These are phyloP conservation scores for Podospora pseudopauciseta DNA, from an alignment of 495 filamentous ascomycete species.

Conservation along the genomic window DNA sequence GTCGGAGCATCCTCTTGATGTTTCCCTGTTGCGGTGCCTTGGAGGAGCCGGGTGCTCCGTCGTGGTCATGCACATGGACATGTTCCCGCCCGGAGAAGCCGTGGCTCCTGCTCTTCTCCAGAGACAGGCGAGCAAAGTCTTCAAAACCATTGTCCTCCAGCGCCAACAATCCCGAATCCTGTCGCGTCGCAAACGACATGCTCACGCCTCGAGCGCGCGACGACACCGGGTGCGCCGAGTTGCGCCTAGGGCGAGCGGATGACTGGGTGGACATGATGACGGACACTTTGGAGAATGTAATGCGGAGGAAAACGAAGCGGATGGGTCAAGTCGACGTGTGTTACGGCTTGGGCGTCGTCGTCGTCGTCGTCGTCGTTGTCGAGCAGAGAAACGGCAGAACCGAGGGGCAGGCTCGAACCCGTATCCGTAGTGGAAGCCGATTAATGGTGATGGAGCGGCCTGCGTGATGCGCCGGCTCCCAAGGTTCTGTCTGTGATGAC, in stretches of 20 bases:
- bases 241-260: constrained; percentile 14
- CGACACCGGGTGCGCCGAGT: constrained; percentile 8
- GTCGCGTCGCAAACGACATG: constrained; percentile 36
- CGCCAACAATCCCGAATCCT: constrained; percentile 25
- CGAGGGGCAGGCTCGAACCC: background rate
- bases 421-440: background rate
- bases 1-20: constrained; percentile 46
- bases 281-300: background rate
- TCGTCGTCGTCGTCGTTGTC: no score
- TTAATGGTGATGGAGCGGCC: background rate
- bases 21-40: constrained; percentile 26
- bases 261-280: constrained; percentile 8
- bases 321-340: background rate
- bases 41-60: constrained; percentile 15
- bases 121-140: constrained; percentile 10
- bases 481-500: background rate
- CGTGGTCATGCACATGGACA: constrained; percentile 15
- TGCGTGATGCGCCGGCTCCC: constrained; percentile 2
- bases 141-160: constrained; percentile 17
- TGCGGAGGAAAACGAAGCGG: background rate
- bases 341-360: no score
- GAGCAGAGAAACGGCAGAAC: background rate
- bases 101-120: constrained; percentile 34
- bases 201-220: constrained; percentile 36
- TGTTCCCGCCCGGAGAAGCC: constrained; percentile 15